Evolutionary conservation across 2,329 filamentous ascomycete genomes (phyloP).

Genomic region (Ilyonectria mors-panacis): DNA sequence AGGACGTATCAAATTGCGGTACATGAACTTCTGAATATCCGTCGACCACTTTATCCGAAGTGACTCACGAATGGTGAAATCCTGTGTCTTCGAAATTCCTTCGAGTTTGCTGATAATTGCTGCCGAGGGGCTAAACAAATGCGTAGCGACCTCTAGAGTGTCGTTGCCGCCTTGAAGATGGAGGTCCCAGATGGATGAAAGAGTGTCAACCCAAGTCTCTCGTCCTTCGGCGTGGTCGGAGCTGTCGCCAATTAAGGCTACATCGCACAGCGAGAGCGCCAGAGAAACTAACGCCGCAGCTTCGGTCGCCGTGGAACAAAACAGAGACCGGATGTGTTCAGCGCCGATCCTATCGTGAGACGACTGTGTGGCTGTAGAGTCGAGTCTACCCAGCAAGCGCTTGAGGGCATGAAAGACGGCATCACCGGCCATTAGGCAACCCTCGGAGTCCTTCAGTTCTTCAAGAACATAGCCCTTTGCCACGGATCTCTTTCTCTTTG

Average conservation of each 20-base stretch:
- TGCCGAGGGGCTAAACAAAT: conserved; percentile 59
- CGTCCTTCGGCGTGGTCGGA: conserved; percentile 55
- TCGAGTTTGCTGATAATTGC: conserved; percentile 59
- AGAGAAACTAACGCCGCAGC: conserved; percentile 62
- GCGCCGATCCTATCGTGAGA: conserved; percentile 67
- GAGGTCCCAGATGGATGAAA: conserved; percentile 66
- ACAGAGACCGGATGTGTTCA: conserved; percentile 72
- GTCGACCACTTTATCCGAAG: conserved; percentile 58
- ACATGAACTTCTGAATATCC: conserved; percentile 65
- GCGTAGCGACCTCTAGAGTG: conserved; percentile 62
- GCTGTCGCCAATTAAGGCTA: conserved; percentile 53
- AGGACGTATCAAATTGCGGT: conserved; percentile 66
- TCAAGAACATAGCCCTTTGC: conserved; percentile 56
- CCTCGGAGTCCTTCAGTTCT: conserved; percentile 56
- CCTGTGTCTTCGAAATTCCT: conserved; percentile 43
- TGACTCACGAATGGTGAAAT: conserved; percentile 27
- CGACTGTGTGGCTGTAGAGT: conserved; percentile 51
- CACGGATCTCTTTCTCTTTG: conserved; percentile 64
- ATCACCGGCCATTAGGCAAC: conserved; percentile 63
- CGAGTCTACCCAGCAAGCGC: conserved; percentile 63
- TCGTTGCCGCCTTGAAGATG: conserved; percentile 67
- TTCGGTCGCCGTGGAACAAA: conserved; percentile 65
- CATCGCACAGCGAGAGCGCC: conserved; percentile 62
- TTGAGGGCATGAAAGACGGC: conserved; percentile 64
- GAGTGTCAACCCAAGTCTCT: conserved; percentile 63